phyloP scores from a whole-genome alignment of 75 land plant genomes.

The Selaginella moellendorffii region DNA sequence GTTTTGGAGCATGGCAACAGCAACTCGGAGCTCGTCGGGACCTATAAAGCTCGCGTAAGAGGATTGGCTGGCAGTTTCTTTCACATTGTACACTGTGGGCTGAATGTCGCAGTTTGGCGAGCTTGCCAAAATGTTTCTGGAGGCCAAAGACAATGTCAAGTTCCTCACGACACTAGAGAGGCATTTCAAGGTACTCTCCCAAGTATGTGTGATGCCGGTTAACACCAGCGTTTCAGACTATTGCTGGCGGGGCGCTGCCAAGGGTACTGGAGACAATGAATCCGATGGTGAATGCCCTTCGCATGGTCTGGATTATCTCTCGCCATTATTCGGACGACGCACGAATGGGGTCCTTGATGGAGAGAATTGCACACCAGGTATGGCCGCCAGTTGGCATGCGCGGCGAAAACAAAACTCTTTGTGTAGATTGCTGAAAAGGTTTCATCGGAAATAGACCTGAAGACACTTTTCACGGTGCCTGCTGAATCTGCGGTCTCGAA shows the following conservation, averaged over 20 bases:
- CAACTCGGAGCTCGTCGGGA: slow-evolving; percentile 21
- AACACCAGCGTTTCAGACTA: slow-evolving; percentile 9
- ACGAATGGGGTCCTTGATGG: slow-evolving; percentile 21
- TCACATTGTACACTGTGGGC: too few relatives aligned
- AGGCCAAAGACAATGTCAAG: slow-evolving; percentile 30
- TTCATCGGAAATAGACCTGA: slow-evolving; percentile 15
- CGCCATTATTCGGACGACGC: slow-evolving; percentile 25
- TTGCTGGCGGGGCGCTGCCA: slow-evolving; percentile 11
- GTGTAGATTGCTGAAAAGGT: slow-evolving; percentile 28
- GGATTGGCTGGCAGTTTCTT: too few relatives aligned
- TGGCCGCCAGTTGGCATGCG: background rate
- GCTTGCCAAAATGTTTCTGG: slow-evolving; percentile 18
- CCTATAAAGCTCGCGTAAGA: slow-evolving; percentile 19
- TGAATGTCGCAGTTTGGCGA: slow-evolving; percentile 17
- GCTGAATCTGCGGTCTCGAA: background rate
- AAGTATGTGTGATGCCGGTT: background rate
- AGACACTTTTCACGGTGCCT: slow-evolving; percentile 11
- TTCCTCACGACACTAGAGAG: slow-evolving; percentile 25
- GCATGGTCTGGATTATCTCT: slow-evolving; percentile 33
- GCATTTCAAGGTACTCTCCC: slow-evolving; percentile 22
- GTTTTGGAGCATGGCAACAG: slow-evolving; percentile 20
- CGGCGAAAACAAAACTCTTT: too few relatives aligned
- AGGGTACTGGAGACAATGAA: slow-evolving; percentile 18
- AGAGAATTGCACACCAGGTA: slow-evolving; percentile 24
- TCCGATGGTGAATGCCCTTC: slow-evolving; percentile 29